phyloP scores from a whole-genome alignment of 768 basidiomycete species.

The Mycena amicta region DNA sequence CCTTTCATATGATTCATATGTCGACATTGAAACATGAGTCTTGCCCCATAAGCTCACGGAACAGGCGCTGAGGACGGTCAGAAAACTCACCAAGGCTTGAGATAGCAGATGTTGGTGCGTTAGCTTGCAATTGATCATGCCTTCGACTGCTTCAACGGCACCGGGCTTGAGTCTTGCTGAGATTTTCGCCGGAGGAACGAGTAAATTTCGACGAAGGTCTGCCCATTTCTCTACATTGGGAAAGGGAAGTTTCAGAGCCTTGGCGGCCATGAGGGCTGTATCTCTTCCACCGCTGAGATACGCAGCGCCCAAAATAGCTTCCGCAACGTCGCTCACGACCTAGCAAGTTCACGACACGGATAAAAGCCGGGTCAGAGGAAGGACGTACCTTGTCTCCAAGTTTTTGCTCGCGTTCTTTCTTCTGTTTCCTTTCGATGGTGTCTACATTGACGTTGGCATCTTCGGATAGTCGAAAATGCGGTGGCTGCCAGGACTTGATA shows the following conservation, averaged over 20 bases:
- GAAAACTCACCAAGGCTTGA: constrained; percentile 66
- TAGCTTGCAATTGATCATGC: constrained; percentile 65
- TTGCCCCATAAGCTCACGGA: constrained; percentile 30
- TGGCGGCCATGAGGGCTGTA: constrained; percentile 62
- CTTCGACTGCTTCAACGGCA: constrained; percentile 59
- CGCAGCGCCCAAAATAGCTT: constrained; percentile 84
- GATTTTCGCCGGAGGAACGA: constrained; percentile 45
- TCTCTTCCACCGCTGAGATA: constrained; percentile 75
- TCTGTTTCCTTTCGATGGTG: constrained; percentile 12
- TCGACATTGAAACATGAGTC: constrained; percentile 69
- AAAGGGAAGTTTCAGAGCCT: constrained; percentile 67
- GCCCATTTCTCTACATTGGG: constrained; percentile 67
- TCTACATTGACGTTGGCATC: not conserved
- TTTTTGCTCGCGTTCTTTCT: constrained; percentile 45
- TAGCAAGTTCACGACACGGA: too few relatives aligned
- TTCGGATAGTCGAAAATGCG: constrained; percentile 34
- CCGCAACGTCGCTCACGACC: constrained; percentile 83
- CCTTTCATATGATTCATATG: constrained; percentile 67
- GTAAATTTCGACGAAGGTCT: constrained; percentile 61
- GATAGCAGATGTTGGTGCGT: constrained; percentile 62
- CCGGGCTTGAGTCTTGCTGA: constrained; percentile 49
- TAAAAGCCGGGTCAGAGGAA: too few relatives aligned
- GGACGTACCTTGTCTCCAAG: constrained; percentile 74
- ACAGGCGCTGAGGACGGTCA: not conserved
- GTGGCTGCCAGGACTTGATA: constrained; percentile 67